These are phyloP conservation scores for Curvularia spicifera DNA, from an alignment of 2,329 filamentous ascomycete species.

Conservation along the genomic window DNA sequence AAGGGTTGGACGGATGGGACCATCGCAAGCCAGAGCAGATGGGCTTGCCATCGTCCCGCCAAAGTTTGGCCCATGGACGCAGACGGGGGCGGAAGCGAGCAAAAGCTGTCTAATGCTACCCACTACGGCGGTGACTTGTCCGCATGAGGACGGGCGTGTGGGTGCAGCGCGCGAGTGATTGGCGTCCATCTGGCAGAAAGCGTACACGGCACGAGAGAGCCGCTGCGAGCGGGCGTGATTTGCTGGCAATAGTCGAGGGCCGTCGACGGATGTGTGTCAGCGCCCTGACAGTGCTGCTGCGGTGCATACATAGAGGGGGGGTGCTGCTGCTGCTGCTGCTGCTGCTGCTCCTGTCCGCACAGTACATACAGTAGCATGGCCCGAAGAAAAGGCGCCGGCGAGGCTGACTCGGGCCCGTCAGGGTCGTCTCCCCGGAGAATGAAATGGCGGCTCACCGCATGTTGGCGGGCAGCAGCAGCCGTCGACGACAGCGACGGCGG, in stretches of 20 bases:
- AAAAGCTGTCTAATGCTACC: constrained; percentile 36
- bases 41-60: constrained; percentile 25
- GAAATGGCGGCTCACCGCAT: neutral
- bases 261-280: too few relatives aligned
- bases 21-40: constrained; percentile 16
- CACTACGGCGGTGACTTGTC: constrained; percentile 22
- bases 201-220: constrained; percentile 25
- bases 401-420: neutral
- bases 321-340: too few relatives aligned
- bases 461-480: neutral
- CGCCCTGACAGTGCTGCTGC: constrained; percentile 8
- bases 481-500: too few relatives aligned
- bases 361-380: neutral
- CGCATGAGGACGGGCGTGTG: constrained; percentile 15
- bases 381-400: too few relatives aligned
- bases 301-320: neutral
- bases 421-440: neutral
- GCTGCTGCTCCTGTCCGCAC: too few relatives aligned
- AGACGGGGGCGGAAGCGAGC: constrained; percentile 22
- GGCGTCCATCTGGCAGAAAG: constrained; percentile 20
- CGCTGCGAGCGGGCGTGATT: constrained; percentile 11
- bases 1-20: constrained; percentile 15
- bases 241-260: constrained; percentile 22
- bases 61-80: constrained; percentile 11
- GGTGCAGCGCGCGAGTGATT: constrained; percentile 17